Percentiles rank a stretch among this genome's conserved stretches.
Evolutionary conservation across 257 asterid genomes (phyloP).

Genomic region (Schizonepeta tenuifolia): DNA sequence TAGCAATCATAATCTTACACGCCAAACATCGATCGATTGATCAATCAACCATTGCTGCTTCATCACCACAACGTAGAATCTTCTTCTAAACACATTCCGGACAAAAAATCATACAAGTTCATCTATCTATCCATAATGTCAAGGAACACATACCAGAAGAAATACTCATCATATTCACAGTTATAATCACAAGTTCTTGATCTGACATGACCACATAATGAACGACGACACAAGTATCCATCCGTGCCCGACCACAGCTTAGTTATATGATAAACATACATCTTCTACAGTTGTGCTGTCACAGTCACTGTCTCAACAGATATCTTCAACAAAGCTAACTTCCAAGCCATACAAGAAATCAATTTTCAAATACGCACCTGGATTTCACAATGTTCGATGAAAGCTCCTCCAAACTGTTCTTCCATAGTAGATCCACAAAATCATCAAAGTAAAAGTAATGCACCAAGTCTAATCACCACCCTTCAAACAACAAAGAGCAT

Average conservation of each 20-base stretch:
- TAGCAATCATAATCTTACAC: background rate
- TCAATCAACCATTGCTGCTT: background rate
- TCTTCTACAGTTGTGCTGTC: background rate
- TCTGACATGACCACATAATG: background rate
- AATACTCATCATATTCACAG: background rate
- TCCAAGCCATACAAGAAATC: background rate
- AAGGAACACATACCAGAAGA: conserved; percentile 10
- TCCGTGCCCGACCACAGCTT: background rate
- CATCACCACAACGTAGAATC: background rate
- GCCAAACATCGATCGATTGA: background rate
- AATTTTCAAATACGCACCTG: background rate
- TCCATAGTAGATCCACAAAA: background rate
- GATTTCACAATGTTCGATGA: background rate
- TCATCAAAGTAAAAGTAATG: background rate
- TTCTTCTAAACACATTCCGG: background rate
- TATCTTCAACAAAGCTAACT: background rate
- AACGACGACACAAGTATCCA: background rate
- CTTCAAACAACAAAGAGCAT: conserved; percentile 11
- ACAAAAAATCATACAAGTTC: too few species aligned
- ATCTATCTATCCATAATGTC: conserved; percentile 2
- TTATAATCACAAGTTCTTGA: background rate
- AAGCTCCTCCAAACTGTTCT: background rate
- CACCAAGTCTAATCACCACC: background rate
- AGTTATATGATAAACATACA: background rate
- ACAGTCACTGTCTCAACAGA: background rate